Base-by-base conservation (phyloP, 192 early-diverging fungal genomes). In the Linderina pennispora region DNA sequence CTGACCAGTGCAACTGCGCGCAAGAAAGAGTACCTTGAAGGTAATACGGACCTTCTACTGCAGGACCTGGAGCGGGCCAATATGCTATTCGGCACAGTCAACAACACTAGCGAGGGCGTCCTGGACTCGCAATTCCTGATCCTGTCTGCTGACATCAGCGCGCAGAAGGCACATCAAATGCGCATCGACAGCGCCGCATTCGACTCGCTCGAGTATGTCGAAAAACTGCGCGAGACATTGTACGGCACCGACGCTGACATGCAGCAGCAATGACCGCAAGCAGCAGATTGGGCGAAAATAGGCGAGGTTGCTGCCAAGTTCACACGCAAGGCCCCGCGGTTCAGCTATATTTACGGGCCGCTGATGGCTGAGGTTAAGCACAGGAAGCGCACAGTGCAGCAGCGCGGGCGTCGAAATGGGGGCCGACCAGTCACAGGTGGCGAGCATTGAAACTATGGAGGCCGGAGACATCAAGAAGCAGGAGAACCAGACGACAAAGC, bases 41-140 rank as follows among this genome's bases (percentile, higher is more conserved):
- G 53, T 43, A 38, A 35, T 37, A 45, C 45, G 28, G 23, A 25
- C 16, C 43, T 64, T 43, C 41, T 71, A 50, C 43, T 56, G 23
- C 52, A 55, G 39, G 61, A 63, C 41, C 44, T 71, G 31, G 61
- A 50, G 25, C 68, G 61, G 5, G 60, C 68, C 23, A 71, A 71
- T 33, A 38, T 23, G 14, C 56, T 71, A 5, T 71, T 55, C 40
- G 24, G 32, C 34, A 17, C 13, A 86, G 94, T 97, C 1, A 60
- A 67, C 23, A 80, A 81, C 44, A 82, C 90, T 0, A 80, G 88
- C 19, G 95, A 98, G 75, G 91, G 91, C 9, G 80, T 85, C 0
- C 67, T 98, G 20, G 92, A 98, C 79, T 82, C 90, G n/a, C 77
- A 77, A 8, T 56, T 93, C 3, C 70, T 98, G 15, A 75, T 92